A percentile compares a stretch with the other conserved stretches of the same genome.
Conservation (phyloP, 441 rosid genomes). For the Pelargonium australe region DNA sequence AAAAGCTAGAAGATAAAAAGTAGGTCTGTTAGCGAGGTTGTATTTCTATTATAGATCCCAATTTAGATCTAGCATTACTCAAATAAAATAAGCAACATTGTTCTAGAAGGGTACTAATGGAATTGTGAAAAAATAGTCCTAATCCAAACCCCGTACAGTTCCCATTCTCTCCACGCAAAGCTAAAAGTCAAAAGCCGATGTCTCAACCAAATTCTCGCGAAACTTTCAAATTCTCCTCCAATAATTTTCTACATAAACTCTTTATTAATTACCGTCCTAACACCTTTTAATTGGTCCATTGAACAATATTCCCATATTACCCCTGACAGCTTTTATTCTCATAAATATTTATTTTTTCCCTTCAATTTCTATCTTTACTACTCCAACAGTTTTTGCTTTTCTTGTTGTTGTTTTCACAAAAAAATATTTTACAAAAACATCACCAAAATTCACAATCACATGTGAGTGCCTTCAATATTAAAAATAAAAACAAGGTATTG, state of each 20-base stretch:
- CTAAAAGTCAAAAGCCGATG: too few species aligned
- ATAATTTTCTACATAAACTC: too few species aligned
- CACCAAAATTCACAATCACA: background rate
- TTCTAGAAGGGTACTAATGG: too few species aligned
- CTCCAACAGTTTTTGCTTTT: background rate
- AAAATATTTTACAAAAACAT: background rate
- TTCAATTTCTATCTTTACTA: conserved; percentile 1
- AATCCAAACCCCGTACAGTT: too few species aligned
- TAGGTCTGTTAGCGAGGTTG: too few species aligned
- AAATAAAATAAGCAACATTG: too few species aligned
- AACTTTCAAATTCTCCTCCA: background rate
- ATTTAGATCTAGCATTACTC: too few species aligned
- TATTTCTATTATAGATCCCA: too few species aligned
- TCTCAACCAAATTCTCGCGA: background rate
- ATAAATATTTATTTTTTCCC: too few species aligned
- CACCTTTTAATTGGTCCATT: background rate
- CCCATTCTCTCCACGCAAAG: too few species aligned
- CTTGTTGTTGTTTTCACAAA: background rate
- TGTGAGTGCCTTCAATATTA: background rate
- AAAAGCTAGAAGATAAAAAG: too few species aligned
- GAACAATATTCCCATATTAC: background rate
- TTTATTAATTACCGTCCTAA: background rate
- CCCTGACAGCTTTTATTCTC: conserved; percentile 3
- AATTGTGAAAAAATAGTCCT: too few species aligned
- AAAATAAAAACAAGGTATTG: background rate